Evolutionary conservation across 2,329 filamentous ascomycete genomes (phyloP), one percentile per base, ranked within the genome.

Genomic region (Arthrobotrys pseudoclavata): DNA sequence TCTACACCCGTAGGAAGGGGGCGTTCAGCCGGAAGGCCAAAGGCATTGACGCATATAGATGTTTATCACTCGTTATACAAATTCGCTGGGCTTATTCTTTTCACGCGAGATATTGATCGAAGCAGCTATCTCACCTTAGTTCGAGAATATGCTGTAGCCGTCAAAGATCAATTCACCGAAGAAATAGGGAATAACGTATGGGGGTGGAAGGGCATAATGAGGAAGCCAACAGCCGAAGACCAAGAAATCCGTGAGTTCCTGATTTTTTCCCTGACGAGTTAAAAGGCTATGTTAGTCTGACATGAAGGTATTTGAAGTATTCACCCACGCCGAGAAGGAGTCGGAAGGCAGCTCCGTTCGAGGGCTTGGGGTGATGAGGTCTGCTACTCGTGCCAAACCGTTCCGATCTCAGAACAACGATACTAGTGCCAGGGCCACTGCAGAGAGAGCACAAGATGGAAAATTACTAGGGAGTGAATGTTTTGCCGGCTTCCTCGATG

Each of bases 341-440:
- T 90, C 92, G 64, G 92, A 96, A 81, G 90, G 89, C 47, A 85
- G 87, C 47, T 91, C 92, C 6, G 94, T 94, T 9, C 89, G 94
- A 79, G 97, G 97, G 84, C 85, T 98, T 78, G 98, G 95, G 0
- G 94, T 98, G 66, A 97, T 97, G 86, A 89, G 94, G 82, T 96
- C 93, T 79, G 94, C 97, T 84, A 97, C 93, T 1, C 85, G 96
- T 70, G 92, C 92, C 22, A 91, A 91, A 81, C 89, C 88, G 57
- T 86, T 95, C 62, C 89, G 92, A 40, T 90, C 89, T 90, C 90
- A 10, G 86, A 90, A 71, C 50, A 87, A 89, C 31, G 91, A 93
- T 55, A 89, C 83, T 83, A 42, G 83, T 82, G 82, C 85, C 82
- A 85, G 86, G 82, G 79, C 85, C 72, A 84, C 83, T 81, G 79